These are phyloP conservation scores for Pulveroboletus frians DNA, from an alignment of 768 basidiomycete genomes.

Conservation along the genomic window DNA sequence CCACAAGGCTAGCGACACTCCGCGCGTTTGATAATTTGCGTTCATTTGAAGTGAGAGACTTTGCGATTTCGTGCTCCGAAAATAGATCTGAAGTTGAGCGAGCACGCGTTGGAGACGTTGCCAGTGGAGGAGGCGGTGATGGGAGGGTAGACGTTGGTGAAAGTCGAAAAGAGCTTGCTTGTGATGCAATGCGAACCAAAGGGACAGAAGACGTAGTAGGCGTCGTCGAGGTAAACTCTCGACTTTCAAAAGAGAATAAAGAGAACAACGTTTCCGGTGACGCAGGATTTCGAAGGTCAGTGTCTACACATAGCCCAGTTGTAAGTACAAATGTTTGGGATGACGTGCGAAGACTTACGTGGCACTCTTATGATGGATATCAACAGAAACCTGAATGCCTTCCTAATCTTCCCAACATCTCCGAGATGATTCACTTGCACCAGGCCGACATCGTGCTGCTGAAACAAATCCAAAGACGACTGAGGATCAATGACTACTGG, in stretches of 20 bases:
- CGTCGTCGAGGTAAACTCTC: slow-evolving; percentile 44
- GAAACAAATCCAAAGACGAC: slow-evolving; percentile 44
- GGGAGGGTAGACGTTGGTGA: slow-evolving; percentile 33
- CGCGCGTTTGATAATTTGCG: slow-evolving; percentile 29
- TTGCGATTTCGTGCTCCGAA: slow-evolving; percentile 39
- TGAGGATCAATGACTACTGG: slow-evolving; percentile 53
- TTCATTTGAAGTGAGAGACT: slow-evolving; percentile 21
- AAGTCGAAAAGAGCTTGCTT: slow-evolving; percentile 25
- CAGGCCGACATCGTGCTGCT: slow-evolving; percentile 67
- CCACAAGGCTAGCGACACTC: slow-evolving; percentile 23
- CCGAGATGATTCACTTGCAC: slow-evolving; percentile 62
- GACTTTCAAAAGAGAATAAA: slow-evolving; percentile 51
- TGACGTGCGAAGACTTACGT: slow-evolving; percentile 22
- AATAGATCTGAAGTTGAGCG: slow-evolving; percentile 53
- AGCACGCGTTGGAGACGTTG: slow-evolving; percentile 48
- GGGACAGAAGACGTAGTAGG: slow-evolving; percentile 43
- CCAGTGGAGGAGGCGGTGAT: slow-evolving; percentile 33
- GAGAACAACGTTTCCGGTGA: slow-evolving; percentile 56
- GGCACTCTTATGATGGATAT: slow-evolving; percentile 53
- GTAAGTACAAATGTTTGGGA: slow-evolving; percentile 1
- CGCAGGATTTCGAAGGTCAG: slow-evolving; percentile 62
- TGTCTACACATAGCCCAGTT: slow-evolving; percentile 25
- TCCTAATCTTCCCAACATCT: slow-evolving; percentile 67
- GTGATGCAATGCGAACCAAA: slow-evolving; percentile 30
- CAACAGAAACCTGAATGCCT: slow-evolving; percentile 70